Evolutionary conservation across 257 asterid species (phyloP).

Genomic region (Eustoma russellianum): DNA sequence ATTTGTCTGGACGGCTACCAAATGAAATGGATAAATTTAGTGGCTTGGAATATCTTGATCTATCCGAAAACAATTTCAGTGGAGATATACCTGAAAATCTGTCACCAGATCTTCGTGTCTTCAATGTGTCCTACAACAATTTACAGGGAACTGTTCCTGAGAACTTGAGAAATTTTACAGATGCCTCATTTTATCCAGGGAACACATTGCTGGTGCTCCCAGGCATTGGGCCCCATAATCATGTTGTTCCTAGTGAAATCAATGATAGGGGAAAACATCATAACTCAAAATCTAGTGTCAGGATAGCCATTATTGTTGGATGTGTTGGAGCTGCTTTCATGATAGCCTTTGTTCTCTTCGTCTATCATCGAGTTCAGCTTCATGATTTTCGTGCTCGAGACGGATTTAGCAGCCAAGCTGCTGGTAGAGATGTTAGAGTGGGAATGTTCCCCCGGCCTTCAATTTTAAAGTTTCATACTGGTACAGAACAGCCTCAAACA

Average conservation of each 20-base stretch:
- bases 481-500: slow-evolving; percentile 51
- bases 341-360: slow-evolving; percentile 63
- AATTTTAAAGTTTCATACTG: slow-evolving; percentile 51
- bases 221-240: slow-evolving; percentile 8
- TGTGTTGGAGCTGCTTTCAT: slow-evolving; percentile 61
- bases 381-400: slow-evolving; percentile 39
- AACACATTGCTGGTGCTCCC: slow-evolving; percentile 25
- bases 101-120: slow-evolving; percentile 44
- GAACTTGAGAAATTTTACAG: slow-evolving; percentile 45
- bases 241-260: slow-evolving; percentile 18
- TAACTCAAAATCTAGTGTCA: slow-evolving; percentile 36
- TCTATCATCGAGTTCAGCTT: slow-evolving; percentile 54
- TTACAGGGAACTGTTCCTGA: slow-evolving; percentile 60
- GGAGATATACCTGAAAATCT: slow-evolving; percentile 59
- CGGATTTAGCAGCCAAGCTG: slow-evolving; percentile 35
- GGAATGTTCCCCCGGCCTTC: slow-evolving; percentile 55
- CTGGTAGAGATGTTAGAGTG: slow-evolving; percentile 44
- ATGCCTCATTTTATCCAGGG: slow-evolving; percentile 67
- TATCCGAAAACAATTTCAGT: slow-evolving; percentile 57
- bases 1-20: slow-evolving; percentile 61
- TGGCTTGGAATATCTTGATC: slow-evolving; percentile 52
- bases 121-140: slow-evolving; percentile 55
- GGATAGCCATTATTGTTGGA: slow-evolving; percentile 69
- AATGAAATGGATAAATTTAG: slow-evolving; percentile 53
- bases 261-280: slow-evolving; percentile 6